A percentile compares a stretch with the other conserved stretches of the same genome.
phyloP scores from a whole-genome alignment of 2,329 filamentous ascomycete species.

The Cladosporium sp. region DNA sequence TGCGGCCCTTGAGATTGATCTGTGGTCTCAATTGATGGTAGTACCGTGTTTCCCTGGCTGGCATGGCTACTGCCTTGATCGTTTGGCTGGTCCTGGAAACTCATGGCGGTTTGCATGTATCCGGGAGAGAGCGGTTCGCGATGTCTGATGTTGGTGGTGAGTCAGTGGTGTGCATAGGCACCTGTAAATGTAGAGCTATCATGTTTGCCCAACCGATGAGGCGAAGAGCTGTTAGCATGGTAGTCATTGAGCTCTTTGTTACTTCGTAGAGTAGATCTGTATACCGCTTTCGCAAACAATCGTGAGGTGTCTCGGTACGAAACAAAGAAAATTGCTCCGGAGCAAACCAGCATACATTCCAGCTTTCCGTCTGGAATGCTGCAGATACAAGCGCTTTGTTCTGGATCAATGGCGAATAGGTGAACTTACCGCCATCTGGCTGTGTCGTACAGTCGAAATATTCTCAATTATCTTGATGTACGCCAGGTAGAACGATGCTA shows the following conservation, averaged over 20 bases:
- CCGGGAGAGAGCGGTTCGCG: too few species aligned
- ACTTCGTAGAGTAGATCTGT: too few species aligned
- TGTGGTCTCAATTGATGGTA: neutral
- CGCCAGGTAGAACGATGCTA: too few species aligned
- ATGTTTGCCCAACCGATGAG: too few species aligned
- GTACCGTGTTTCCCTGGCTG: neutral
- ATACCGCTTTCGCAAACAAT: neutral
- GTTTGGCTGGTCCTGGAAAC: neutral
- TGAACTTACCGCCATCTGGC: too few species aligned
- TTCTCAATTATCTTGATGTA: too few species aligned
- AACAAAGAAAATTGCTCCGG: neutral
- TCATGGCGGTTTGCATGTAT: neutral
- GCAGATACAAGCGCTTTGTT: neutral
- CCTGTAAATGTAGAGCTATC: neutral
- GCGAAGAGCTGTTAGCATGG: too few species aligned
- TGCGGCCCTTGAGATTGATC: too few species aligned
- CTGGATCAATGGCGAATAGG: too few species aligned
- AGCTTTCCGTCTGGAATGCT: neutral
- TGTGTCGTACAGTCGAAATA: too few species aligned
- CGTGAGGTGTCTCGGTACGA: neutral
- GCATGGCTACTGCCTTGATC: neutral
- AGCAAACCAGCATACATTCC: neutral
- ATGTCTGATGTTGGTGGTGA: neutral
- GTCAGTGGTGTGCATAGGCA: neutral
- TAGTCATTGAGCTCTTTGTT: neutral